phyloP scores from a whole-genome alignment of 2,329 filamentous ascomycete genomes.

The Alternaria brassicae region DNA sequence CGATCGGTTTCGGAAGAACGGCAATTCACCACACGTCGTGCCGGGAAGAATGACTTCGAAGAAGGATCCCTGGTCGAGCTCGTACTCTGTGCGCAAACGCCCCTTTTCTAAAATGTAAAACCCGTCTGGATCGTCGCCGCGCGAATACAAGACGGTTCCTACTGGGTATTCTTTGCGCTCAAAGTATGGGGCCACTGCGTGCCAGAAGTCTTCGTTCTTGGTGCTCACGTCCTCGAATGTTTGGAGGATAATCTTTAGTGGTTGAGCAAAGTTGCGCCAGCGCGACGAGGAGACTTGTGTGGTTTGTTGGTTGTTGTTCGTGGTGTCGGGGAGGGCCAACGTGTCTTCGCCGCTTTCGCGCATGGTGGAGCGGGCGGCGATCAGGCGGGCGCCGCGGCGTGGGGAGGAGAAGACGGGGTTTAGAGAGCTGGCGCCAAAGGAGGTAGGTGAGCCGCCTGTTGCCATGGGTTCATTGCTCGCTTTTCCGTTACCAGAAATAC shows the following conservation, averaged over 20 bases:
- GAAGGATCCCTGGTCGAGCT: conserved; percentile 85
- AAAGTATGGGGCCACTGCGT: conserved; percentile 79
- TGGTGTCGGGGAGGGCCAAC: conserved; percentile 22
- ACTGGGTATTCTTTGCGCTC: conserved; percentile 69
- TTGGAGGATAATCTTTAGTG: conserved; percentile 88
- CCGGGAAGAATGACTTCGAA: conserved; percentile 93
- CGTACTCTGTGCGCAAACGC: conserved; percentile 88
- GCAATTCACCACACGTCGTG: conserved; percentile 92
- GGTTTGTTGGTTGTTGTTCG: conserved; percentile 6
- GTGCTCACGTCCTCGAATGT: conserved; percentile 90
- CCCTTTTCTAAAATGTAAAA: conserved; percentile 93
- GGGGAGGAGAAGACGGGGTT: conserved; percentile 76
- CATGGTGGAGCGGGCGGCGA: conserved; percentile 79
- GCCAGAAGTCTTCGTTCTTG: conserved; percentile 96
- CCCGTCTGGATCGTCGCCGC: conserved; percentile 75
- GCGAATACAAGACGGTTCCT: conserved; percentile 77
- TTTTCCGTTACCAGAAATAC: conserved; percentile 33
- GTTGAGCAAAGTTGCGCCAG: conserved; percentile 89
- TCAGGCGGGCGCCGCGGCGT: conserved; percentile 75
- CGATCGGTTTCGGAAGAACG: conserved; percentile 91
- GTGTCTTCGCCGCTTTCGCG: conserved; percentile 56
- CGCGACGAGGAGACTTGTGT: conserved; percentile 54
- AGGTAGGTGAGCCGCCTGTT: conserved; percentile 32
- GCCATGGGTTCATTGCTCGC: conserved; percentile 21
- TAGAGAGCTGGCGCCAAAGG: conserved; percentile 41